Conservation (phyloP, 2,329 filamentous ascomycete species). For the Hypoxylon sp. region DNA sequence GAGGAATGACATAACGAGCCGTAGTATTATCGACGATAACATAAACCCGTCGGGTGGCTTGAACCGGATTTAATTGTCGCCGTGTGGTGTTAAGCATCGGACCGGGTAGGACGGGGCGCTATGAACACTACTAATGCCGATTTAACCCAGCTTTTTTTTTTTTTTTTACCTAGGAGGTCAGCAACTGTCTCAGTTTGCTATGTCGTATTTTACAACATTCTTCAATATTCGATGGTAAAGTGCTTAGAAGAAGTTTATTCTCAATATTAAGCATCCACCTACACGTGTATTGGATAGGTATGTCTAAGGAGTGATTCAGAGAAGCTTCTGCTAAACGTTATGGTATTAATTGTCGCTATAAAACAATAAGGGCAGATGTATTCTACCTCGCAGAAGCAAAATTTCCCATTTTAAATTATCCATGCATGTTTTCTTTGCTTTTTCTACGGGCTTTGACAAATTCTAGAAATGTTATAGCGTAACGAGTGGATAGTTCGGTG, state of each 20-base stretch:
- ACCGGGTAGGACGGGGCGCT: slow-evolving; percentile 14
- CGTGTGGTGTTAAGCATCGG: slow-evolving; percentile 26
- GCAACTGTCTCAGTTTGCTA: slow-evolving; percentile 16
- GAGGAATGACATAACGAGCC: slow-evolving; percentile 21
- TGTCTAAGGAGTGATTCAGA: neutral
- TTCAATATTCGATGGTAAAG: slow-evolving; percentile 12
- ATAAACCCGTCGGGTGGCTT: slow-evolving; percentile 29
- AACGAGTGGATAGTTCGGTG: slow-evolving; percentile 16
- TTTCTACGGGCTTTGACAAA: neutral
- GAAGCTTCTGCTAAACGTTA: neutral
- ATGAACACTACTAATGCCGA: slow-evolving; percentile 30
- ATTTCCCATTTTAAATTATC: neutral
- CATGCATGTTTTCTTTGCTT: neutral
- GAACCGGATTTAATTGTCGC: slow-evolving; percentile 39
- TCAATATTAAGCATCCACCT: slow-evolving; percentile 2
- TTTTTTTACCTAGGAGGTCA: slow-evolving; percentile 44
- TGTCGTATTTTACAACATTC: slow-evolving; percentile 16
- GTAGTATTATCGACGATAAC: slow-evolving; percentile 23
- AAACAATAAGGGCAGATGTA: neutral
- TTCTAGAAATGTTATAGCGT: slow-evolving; percentile 2
- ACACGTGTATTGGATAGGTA: neutral
- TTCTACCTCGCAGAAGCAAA: neutral
- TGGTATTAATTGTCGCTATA: neutral
- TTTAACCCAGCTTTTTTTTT: neutral
- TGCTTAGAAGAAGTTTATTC: slow-evolving; percentile 29